Evolutionary conservation across 345 rosid genomes (phyloP).

Genomic region (Rhodamnia rubescens): DNA sequence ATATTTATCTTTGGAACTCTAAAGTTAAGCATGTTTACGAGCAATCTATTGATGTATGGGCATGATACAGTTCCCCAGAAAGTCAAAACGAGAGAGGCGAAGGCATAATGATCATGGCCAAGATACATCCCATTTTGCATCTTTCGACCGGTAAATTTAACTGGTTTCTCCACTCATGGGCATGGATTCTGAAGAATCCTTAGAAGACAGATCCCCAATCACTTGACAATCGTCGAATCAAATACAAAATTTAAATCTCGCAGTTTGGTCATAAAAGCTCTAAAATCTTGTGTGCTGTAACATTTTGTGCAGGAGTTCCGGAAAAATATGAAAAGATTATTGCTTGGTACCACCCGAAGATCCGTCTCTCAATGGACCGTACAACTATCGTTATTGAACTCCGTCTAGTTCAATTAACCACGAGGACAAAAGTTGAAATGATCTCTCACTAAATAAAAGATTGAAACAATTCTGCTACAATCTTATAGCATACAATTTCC

Average conservation of each 20-base stretch:
- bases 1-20: too few species aligned
- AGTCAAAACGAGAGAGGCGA: background rate
- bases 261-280: background rate
- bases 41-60: too few species aligned
- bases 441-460: background rate
- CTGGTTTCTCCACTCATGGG: background rate
- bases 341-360: background rate
- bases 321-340: background rate
- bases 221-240: background rate
- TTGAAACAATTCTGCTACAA: background rate
- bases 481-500: background rate
- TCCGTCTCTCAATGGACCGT: background rate
- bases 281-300: background rate
- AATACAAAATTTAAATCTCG: background rate
- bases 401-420: background rate
- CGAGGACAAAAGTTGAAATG: background rate
- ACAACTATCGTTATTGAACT: background rate
- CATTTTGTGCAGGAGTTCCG: background rate
- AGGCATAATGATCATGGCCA: background rate
- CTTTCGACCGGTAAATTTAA: background rate
- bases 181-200: too few species aligned
- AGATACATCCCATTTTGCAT: too few species aligned
- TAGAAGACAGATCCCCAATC: background rate
- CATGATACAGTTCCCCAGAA: background rate
- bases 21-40: too few species aligned